These are phyloP conservation scores for Acacia acuminata DNA, from an alignment of 306 rosid species.

Conservation along the genomic window DNA sequence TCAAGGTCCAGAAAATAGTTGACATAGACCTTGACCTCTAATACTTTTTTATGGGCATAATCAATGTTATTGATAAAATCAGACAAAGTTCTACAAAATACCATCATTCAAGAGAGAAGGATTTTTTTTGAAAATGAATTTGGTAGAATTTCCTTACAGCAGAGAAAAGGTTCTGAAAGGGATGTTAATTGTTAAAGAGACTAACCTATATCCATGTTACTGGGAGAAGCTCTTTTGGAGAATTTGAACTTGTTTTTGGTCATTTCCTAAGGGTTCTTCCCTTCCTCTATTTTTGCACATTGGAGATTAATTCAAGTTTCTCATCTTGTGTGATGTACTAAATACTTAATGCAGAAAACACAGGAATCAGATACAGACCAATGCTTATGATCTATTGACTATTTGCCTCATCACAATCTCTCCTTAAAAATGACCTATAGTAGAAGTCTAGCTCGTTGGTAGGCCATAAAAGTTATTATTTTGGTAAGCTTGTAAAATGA, in stretches of 20 bases:
- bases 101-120: constrained; percentile 9
- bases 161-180: constrained; percentile 18
- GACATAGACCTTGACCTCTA: neutral
- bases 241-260: constrained; percentile 1
- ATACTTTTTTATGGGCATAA: constrained; percentile 1
- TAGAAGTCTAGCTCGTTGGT: constrained; percentile 1
- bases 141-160: constrained; percentile 12
- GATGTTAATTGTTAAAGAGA: constrained; percentile 22
- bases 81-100: neutral
- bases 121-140: constrained; percentile 22
- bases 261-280: constrained; percentile 6
- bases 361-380: constrained; percentile 6
- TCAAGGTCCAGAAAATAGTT: neutral
- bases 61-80: constrained; percentile 17
- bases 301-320: neutral
- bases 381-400: neutral
- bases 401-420: neutral
- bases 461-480: constrained; percentile 18
- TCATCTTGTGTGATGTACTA: neutral
- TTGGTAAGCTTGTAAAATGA: constrained; percentile 17
- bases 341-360: constrained; percentile 6
- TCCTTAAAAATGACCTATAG: constrained; percentile 1
- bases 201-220: constrained; percentile 3
- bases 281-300: neutral
- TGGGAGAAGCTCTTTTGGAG: constrained; percentile 12